A percentile compares a stretch with the other conserved stretches of the same genome.
Conservation (phyloP, 805 yeast species). For the Barnettozyma vustinii region DNA sequence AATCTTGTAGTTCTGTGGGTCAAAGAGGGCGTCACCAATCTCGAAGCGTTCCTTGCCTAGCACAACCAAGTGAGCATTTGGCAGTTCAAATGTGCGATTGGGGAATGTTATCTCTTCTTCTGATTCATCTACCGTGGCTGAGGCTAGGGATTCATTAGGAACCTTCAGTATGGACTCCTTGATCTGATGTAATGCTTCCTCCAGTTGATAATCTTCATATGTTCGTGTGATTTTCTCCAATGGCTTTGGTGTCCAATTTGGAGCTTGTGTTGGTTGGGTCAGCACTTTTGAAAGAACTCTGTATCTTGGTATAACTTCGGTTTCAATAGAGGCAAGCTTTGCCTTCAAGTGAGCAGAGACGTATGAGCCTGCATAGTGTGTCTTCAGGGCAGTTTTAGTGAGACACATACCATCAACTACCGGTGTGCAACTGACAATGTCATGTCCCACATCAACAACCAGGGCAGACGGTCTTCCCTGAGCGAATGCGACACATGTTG, state of each 20-base stretch:
- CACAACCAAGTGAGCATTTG: slow-evolving; percentile 65
- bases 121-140: slow-evolving; percentile 3
- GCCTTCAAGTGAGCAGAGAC: slow-evolving; percentile 49
- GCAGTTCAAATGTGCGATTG: slow-evolving; percentile 60
- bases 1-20: slow-evolving; percentile 44
- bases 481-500: slow-evolving; percentile 86
- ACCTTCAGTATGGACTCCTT: slow-evolving; percentile 66
- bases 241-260: slow-evolving; percentile 23
- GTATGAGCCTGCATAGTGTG: slow-evolving; percentile 69
- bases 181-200: slow-evolving; percentile 59
- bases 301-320: slow-evolving; percentile 42
- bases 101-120: slow-evolving; percentile 26
- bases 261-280: slow-evolving; percentile 30
- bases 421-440: slow-evolving; percentile 69
- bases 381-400: slow-evolving; percentile 61
- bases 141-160: slow-evolving; percentile 33
- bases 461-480: slow-evolving; percentile 84
- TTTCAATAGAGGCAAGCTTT: slow-evolving; percentile 30
- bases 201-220: slow-evolving; percentile 51
- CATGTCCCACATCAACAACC: slow-evolving; percentile 84
- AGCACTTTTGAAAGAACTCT: slow-evolving; percentile 41
- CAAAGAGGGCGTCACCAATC: slow-evolving; percentile 70
- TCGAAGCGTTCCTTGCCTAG: slow-evolving; percentile 55
- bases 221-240: slow-evolving; percentile 29
- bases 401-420: slow-evolving; percentile 78